Percentiles rank a stretch among this genome's conserved stretches.
These are phyloP conservation scores for Anastatica hierochuntica DNA, from an alignment of 345 rosid genomes.

Conservation along the genomic window DNA sequence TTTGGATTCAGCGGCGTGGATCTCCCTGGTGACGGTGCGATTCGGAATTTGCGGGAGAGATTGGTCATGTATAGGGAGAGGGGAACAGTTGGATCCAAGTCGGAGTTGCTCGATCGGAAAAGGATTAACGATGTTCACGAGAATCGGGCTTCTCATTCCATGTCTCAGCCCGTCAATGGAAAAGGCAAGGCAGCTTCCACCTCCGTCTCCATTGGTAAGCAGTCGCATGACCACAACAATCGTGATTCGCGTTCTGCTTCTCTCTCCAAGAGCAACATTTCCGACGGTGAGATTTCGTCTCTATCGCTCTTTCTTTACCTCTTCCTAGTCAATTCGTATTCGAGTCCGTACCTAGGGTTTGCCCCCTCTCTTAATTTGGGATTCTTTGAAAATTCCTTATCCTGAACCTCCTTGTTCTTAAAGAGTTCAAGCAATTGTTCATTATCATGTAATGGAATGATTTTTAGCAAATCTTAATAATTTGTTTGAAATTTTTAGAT, in stretches of 20 bases:
- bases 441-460: no score
- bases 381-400: no score
- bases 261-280: constrained; percentile 41
- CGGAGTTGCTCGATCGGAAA: constrained; percentile 63
- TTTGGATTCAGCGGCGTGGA: neutral
- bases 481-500: neutral
- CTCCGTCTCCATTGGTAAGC: neutral
- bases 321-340: neutral
- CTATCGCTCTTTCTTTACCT: no score
- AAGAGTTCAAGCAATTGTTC: no score
- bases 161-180: constrained; percentile 35
- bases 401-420: no score
- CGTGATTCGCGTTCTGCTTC: constrained; percentile 12
- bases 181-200: constrained; percentile 27
- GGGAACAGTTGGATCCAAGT: constrained; percentile 41
- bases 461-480: no score
- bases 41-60: neutral
- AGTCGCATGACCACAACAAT: neutral
- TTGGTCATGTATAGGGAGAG: constrained; percentile 20
- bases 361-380: neutral
- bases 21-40: neutral
- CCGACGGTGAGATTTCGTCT: constrained; percentile 41
- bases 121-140: constrained; percentile 62
- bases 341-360: neutral
- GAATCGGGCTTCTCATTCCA: neutral